Conservation (phyloP, 2,329 filamentous ascomycete genomes). For the Aschersonia sp. region DNA sequence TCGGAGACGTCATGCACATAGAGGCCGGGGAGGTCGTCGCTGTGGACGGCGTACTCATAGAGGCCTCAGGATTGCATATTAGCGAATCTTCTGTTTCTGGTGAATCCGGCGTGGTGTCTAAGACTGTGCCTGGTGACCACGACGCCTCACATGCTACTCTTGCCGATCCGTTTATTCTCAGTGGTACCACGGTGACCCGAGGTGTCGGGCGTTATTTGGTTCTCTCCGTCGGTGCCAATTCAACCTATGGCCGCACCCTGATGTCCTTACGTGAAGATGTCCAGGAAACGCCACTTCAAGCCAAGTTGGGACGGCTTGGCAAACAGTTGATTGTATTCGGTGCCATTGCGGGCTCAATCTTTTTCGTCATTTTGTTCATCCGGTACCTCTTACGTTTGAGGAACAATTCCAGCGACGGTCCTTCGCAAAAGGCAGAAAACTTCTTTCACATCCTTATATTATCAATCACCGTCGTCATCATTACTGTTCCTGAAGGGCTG, state of each 20-base stretch:
- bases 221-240: constrained; percentile 59
- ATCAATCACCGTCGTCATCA: constrained; percentile 43
- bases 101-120: constrained; percentile 59
- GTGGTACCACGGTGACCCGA: constrained; percentile 62
- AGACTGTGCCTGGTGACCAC: constrained; percentile 43
- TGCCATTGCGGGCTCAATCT: constrained; percentile 22
- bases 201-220: constrained; percentile 65
- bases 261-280: constrained; percentile 65
- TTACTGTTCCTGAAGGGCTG: constrained; percentile 44
- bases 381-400: constrained; percentile 20
- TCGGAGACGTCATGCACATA: constrained; percentile 59
- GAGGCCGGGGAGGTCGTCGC: constrained; percentile 61
- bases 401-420: constrained; percentile 19
- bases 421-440: constrained; percentile 36
- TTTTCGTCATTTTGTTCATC: constrained; percentile 26
- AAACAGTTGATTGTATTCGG: constrained; percentile 50
- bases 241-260: constrained; percentile 62
- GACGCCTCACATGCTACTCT: constrained; percentile 33
- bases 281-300: constrained; percentile 65
- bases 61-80: constrained; percentile 37
- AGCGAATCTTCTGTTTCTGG: constrained; percentile 67
- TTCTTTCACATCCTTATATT: constrained; percentile 45
- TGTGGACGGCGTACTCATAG: constrained; percentile 54
- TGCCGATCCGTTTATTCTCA: constrained; percentile 67
- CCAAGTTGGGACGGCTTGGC: constrained; percentile 61